Percentiles rank a stretch among this genome's conserved stretches.
Conservation (phyloP, 2,329 filamentous ascomycete species). For the Didymellaceae sp. region DNA sequence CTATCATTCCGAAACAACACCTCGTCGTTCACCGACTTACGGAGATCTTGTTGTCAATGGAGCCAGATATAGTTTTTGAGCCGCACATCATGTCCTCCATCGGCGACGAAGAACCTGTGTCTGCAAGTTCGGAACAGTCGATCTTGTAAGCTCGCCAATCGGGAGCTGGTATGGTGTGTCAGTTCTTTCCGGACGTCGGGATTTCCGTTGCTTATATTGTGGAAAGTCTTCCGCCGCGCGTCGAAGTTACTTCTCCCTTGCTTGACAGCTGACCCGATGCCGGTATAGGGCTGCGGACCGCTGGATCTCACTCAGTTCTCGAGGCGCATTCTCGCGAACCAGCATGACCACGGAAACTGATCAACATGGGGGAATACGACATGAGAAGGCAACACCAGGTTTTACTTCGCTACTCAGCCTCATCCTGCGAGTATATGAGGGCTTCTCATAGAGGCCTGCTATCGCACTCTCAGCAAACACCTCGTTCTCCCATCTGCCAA, state of each 20-base stretch:
- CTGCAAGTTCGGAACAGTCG: background rate
- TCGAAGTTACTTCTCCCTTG: conserved; percentile 4
- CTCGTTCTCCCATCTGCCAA: background rate
- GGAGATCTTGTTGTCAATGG: background rate
- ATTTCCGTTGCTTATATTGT: background rate
- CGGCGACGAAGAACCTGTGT: background rate
- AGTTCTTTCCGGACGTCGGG: background rate
- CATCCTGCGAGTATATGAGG: conserved; percentile 5
- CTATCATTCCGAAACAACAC: too few relatives aligned
- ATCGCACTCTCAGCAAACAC: background rate
- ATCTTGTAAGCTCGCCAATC: background rate
- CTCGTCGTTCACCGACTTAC: too few relatives aligned
- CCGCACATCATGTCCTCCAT: background rate
- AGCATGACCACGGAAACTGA: conserved; percentile 2
- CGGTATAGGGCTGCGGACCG: background rate
- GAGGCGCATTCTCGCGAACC: background rate
- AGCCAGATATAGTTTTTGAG: conserved; percentile 2
- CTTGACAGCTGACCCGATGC: background rate
- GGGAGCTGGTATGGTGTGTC: background rate
- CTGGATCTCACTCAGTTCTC: background rate
- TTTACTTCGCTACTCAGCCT: background rate
- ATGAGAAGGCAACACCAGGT: conserved; percentile 2
- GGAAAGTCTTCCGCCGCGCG: background rate
- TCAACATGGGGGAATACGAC: conserved; percentile 7
- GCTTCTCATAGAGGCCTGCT: background rate